Evolutionary conservation across 2,329 filamentous ascomycete species (phyloP), one percentile per base, ranked within the genome.

Genomic region (Didymella exigua): DNA sequence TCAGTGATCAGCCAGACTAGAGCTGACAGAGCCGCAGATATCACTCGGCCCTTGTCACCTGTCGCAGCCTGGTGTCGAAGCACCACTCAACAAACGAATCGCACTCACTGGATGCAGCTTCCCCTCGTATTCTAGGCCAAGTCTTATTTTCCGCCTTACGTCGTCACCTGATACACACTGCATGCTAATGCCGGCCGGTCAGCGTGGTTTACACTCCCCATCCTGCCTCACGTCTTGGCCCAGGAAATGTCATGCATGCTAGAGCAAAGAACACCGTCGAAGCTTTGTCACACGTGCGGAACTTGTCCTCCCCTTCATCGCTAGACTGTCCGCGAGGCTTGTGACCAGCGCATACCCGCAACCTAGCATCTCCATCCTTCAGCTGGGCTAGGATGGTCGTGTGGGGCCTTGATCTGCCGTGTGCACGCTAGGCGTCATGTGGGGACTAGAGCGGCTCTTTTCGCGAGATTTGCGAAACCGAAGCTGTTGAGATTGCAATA

Each of bases 21-120:
- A 62, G 63, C 62, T 72, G 65, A 73, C 67, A 63, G 68, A 70
- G 68, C 65, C 68, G 64, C 65, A 68, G 59, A 60, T 61, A 61
- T 56, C 60, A 56, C 61, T 60, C 31, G 52, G 56, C 45, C 48
- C 51, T 44, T 46, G 58, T 60, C 56, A 52, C 56, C 44, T 59
- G 59, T 51, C 54, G 42, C 41, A 53, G 36, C 37, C 18, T 30
- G 43, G 41, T 24, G 37, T 52, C 44, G 14, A 18, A 43, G 42
- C 23, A 47, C 34, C 41, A 55, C 40, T 41, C 41, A 54, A 55
- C 47, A 55, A 55, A 50, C 29, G 49, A 52, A 59, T 37, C 38
- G 52, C 56, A 41, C 58, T 63, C 47, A 52, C 56, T 49, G 44
- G 54, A 45, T 61, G 60, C 54, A 50, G 58, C 55, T 45, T 60